Conservation (phyloP, 2,329 filamentous ascomycete genomes). For the Epichloe amarillans region DNA sequence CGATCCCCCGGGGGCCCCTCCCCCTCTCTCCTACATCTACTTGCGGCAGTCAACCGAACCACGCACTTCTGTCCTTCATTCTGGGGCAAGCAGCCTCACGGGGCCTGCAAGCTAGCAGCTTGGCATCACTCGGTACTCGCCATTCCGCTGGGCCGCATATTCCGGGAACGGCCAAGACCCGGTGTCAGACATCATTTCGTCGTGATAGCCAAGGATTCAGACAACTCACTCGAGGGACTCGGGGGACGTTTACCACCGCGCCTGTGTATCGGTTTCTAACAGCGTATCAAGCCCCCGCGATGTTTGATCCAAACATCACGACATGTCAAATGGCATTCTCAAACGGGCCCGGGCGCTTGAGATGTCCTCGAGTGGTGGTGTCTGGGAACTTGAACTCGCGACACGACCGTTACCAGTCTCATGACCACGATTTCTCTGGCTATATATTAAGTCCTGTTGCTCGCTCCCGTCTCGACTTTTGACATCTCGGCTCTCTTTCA, state of each 20-base stretch:
- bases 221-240: background rate
- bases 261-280: background rate
- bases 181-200: conserved; percentile 2
- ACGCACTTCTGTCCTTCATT: background rate
- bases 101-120: background rate
- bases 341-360: background rate
- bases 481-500: background rate
- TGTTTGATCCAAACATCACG: background rate
- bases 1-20: too few species aligned
- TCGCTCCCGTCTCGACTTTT: background rate
- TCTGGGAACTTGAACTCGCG: background rate
- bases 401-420: background rate
- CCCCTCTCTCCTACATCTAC: background rate
- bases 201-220: background rate
- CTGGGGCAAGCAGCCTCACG: background rate
- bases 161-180: background rate
- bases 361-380: background rate
- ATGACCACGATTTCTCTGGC: background rate
- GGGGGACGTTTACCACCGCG: background rate
- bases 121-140: background rate
- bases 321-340: background rate
- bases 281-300: background rate
- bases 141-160: background rate
- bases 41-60: background rate
- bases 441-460: background rate